A percentile compares a stretch with the other conserved stretches of the same genome.
Evolutionary conservation across 148 eudicot species (phyloP).

Genomic region (Tetragonia tetragonoides): DNA sequence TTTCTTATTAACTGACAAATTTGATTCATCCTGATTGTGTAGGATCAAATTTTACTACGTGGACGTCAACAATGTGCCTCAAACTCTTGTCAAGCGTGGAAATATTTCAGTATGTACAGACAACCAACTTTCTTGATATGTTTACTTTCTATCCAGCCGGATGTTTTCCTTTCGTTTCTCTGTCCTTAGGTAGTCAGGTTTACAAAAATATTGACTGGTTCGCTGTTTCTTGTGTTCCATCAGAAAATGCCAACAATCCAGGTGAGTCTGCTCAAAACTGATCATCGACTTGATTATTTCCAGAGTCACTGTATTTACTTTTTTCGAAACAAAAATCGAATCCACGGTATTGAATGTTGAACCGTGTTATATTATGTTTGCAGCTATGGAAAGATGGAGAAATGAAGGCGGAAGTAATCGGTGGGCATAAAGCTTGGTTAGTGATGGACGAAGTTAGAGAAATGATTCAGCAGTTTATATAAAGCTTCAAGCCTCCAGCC

Average conservation of each 20-base stretch:
- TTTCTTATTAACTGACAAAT: neutral
- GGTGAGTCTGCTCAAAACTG: slow-evolving; percentile 38
- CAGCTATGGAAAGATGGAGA: slow-evolving; percentile 96
- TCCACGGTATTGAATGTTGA: neutral
- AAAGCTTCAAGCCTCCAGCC: neutral
- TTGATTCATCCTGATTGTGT: slow-evolving; percentile 7
- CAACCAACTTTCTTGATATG: neutral
- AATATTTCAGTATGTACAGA: slow-evolving; percentile 65
- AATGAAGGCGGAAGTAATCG: slow-evolving; percentile 93
- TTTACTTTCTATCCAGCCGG: neutral
- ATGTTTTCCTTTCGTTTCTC: neutral
- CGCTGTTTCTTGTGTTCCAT: slow-evolving; percentile 19
- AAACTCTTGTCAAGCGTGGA: slow-evolving; percentile 81
- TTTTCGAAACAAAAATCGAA: too few species aligned
- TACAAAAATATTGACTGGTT: slow-evolving; percentile 14
- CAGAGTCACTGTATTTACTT: too few species aligned
- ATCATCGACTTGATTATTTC: too few species aligned
- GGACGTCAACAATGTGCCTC: slow-evolving; percentile 95
- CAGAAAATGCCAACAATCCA: slow-evolving; percentile 99
- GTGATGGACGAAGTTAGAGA: slow-evolving; percentile 87
- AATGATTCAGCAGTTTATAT: slow-evolving; percentile 68
- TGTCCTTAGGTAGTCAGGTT: neutral
- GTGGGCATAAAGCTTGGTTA: slow-evolving; percentile 95
- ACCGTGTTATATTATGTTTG: slow-evolving; percentile 11
- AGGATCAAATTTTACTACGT: slow-evolving; percentile 75